Percentiles rank a stretch among this genome's conserved stretches.
These are phyloP conservation scores for Globisporangium acanthophoron DNA, from an alignment of 352 stramenopile species.

Conservation along the genomic window DNA sequence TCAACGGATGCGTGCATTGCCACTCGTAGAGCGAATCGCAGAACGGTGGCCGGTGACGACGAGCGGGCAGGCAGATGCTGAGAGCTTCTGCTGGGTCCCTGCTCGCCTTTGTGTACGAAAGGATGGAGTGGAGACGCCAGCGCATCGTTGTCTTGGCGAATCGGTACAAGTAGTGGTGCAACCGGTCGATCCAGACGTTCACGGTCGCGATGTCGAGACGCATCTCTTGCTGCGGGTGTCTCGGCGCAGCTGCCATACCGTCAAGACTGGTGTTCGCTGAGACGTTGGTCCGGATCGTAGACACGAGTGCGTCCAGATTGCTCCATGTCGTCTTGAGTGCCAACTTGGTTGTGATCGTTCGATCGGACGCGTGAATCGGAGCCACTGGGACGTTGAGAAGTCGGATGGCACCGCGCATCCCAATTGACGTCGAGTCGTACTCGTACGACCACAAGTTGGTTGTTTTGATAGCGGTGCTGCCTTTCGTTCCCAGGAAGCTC, in stretches of 20 bases:
- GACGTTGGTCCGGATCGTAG: slow-evolving; percentile 7
- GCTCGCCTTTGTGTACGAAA: slow-evolving; percentile 9
- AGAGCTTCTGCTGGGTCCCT: slow-evolving; percentile 4
- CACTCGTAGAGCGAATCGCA: slow-evolving; percentile 14
- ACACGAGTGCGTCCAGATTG: slow-evolving; percentile 31
- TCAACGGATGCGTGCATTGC: slow-evolving; percentile 4
- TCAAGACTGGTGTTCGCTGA: neutral
- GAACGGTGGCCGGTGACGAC: slow-evolving; percentile 8
- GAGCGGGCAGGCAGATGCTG: slow-evolving; percentile 10
- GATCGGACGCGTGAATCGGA: neutral
- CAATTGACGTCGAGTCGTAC: slow-evolving; percentile 30
- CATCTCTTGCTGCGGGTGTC: neutral
- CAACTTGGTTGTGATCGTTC: slow-evolving; percentile 8
- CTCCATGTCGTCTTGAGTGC: slow-evolving; percentile 20
- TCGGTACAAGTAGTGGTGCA: slow-evolving; percentile 22
- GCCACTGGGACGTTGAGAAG: slow-evolving; percentile 21
- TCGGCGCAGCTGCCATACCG: neutral
- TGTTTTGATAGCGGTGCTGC: slow-evolving; percentile 5
- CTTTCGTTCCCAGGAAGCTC: slow-evolving; percentile 17
- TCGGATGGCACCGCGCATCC: slow-evolving; percentile 17
- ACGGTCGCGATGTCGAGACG: slow-evolving; percentile 13
- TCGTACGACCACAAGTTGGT: slow-evolving; percentile 28
- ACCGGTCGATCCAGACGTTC: slow-evolving; percentile 27
- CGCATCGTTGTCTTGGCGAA: slow-evolving; percentile 13
- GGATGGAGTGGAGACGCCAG: slow-evolving; percentile 15